Base-by-base conservation (phyloP, 306 rosid species). In the Senna siamea region DNA sequence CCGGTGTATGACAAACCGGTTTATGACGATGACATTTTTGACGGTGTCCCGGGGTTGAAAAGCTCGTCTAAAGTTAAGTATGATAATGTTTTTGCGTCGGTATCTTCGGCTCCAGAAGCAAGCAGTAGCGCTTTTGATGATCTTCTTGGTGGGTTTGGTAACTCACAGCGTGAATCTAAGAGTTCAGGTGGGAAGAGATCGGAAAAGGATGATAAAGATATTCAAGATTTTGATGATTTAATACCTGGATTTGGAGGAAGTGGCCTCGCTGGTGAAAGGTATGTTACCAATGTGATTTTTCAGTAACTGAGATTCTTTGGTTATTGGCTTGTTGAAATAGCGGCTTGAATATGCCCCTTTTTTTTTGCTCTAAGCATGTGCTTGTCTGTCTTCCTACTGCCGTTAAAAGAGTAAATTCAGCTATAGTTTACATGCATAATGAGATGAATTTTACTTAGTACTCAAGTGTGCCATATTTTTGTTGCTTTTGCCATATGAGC, bases 1-100 rank as follows among this genome's bases (percentile, higher is more conserved):
- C 96, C 97, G 6, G 92, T 81, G 5, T 89, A 75, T 18, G 97
- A 91, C 59, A 79, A 87, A 55, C 98, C 98, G 0, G 89, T 93
- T 10, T 93, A 89, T 62, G 97, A 87, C 47, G 97, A 91, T 40
- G 97, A 85, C 84, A 83, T 93, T 75, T 93, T 93, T 9, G 82
- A 70, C 40, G 97, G 96, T 55, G 88, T 93, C 4, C 93, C 95
- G 2, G 98, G 98, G 30, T 70, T 93, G 61, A 89, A 75, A 72
- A 87, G 81, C 85, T 74, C 97, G 28, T 20, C 88, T 7, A 83
- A 81, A 73, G 82, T 78, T 12, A 78, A 82, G 48, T 78, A 84
- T 69, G 93, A 78, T 2, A 69, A 86, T 66, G 88, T 93, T 81
- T 90, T 93, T 62, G 55, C 86, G 9, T 72, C 93, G 23, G 80